phyloP scores from a whole-genome alignment of 768 basidiomycete genomes.

The Gymnopilus junonius region DNA sequence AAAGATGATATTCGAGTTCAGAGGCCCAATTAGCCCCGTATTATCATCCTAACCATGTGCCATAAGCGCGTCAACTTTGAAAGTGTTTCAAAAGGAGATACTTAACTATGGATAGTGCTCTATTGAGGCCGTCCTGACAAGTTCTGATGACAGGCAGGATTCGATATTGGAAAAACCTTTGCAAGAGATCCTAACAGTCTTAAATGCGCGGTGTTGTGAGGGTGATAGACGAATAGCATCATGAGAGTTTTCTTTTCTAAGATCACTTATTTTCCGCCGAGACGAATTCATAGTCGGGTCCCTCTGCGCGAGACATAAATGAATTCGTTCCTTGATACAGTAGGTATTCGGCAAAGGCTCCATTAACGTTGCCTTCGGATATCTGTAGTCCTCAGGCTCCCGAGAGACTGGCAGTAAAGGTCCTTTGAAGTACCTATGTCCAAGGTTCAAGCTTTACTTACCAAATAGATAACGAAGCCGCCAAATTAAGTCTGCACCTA shows the following conservation, averaged over 20 bases:
- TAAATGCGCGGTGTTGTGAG: conserved; percentile 18
- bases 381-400: background rate
- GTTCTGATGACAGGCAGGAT: conserved; percentile 17
- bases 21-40: conserved; percentile 15
- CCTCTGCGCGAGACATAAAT: conserved; percentile 3
- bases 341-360: conserved; percentile 5
- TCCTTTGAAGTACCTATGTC: background rate
- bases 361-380: conserved; percentile 7
- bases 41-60: conserved; percentile 21
- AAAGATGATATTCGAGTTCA: conserved; percentile 22
- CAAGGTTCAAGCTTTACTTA: background rate
- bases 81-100: conserved; percentile 24
- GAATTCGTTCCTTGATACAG: conserved; percentile 19
- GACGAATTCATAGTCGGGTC: background rate
- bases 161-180: conserved; percentile 12
- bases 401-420: background rate
- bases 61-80: conserved; percentile 22
- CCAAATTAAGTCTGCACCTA: background rate
- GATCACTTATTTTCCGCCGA: conserved; percentile 21
- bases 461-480: background rate
- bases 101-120: conserved; percentile 13
- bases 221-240: conserved; percentile 12
- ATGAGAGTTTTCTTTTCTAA: conserved; percentile 9
- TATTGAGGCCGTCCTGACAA: conserved; percentile 23
- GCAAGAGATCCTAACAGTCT: conserved; percentile 10